These are phyloP conservation scores for Bimuria novae-zelandiae DNA, from an alignment of 2,329 filamentous ascomycete species.

Conservation along the genomic window DNA sequence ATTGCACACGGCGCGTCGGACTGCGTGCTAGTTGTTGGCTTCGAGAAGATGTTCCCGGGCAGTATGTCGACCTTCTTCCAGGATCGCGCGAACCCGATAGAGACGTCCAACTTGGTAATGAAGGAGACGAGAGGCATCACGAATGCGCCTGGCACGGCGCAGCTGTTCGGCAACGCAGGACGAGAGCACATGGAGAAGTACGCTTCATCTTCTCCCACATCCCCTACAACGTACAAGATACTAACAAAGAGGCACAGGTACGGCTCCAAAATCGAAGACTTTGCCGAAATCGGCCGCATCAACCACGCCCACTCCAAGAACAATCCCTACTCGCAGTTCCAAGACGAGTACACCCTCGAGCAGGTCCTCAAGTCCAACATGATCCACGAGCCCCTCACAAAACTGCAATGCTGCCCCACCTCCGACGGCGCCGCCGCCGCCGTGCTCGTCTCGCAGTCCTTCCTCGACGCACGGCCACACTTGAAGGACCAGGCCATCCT, in stretches of 20 bases:
- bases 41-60: conserved; percentile 98
- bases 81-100: conserved; percentile 80
- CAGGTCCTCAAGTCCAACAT: conserved; percentile 76
- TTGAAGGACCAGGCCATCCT: conserved; percentile 81
- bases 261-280: conserved; percentile 82
- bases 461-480: conserved; percentile 83
- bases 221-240: background rate
- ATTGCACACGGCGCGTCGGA: conserved; percentile 81
- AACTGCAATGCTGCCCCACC: conserved; percentile 98
- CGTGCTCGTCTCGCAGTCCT: conserved; percentile 84
- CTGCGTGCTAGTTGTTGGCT: conserved; percentile 89
- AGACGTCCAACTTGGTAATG: conserved; percentile 78
- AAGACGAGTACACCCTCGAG: conserved; percentile 84
- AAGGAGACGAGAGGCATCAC: conserved; percentile 77
- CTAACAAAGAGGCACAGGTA: conserved; percentile 59
- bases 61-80: conserved; percentile 82
- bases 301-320: conserved; percentile 90
- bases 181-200: conserved; percentile 93
- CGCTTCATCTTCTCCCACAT: conserved; percentile 26
- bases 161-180: conserved; percentile 95
- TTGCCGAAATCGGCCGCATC: conserved; percentile 89
- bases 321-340: conserved; percentile 98
- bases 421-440: conserved; percentile 90
- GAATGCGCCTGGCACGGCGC: conserved; percentile 82
- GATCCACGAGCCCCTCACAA: conserved; percentile 87